Evolutionary conservation across 2,329 filamentous ascomycete species (phyloP), one percentile per base, ranked within the genome.

Genomic region (Penicillium sp.): DNA sequence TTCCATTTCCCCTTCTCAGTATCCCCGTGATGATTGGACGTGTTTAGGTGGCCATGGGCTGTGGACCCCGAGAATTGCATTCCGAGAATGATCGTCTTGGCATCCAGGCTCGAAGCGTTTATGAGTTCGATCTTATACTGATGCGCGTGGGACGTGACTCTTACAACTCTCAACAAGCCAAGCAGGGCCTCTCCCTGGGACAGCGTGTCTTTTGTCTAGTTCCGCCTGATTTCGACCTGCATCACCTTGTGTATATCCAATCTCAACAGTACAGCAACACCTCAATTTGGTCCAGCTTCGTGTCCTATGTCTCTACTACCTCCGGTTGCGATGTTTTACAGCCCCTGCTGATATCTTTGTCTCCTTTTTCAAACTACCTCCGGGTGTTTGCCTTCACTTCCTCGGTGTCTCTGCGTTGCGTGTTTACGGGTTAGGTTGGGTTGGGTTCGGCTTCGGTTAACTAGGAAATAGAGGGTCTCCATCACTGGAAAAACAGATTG

Each of bases 401-500:
- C 37, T 48, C 29, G 43, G 44, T 54, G 43, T 56, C 44, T 47
- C 31, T 36, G 39, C 40, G 43, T 47, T 50, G 39, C 45, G 43
- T 41, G 37, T 53, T 43, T 50, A 41, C 43, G 45, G 52, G 41
- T 52, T 36, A 45, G 54, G 54, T 46, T 57, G 54, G 55, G 50
- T n/a, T n/a, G n/a, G n/a, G n/a, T n/a, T n/a, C n/a, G n/a, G n/a
- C n/a, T n/a, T n/a, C n/a, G n/a, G n/a, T n/a, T n/a, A n/a, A n/a
- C n/a, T n/a, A 48, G 47, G 43, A 49, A 60, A 59, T 54, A 63
- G 51, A 43, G 51, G 54, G 45, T 52, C 50, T 55, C 56, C 58
- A 59, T 63, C 61, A 58, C 55, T 64, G 62, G 62, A 63, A 63
- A 58, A 60, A 59, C 44, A 49, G 44, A 52, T 48, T 36, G 39